Evolutionary conservation across 371 early-diverging fungal genomes (phyloP), one percentile per base, ranked within the genome.

Genomic region (Globomyces sp.): DNA sequence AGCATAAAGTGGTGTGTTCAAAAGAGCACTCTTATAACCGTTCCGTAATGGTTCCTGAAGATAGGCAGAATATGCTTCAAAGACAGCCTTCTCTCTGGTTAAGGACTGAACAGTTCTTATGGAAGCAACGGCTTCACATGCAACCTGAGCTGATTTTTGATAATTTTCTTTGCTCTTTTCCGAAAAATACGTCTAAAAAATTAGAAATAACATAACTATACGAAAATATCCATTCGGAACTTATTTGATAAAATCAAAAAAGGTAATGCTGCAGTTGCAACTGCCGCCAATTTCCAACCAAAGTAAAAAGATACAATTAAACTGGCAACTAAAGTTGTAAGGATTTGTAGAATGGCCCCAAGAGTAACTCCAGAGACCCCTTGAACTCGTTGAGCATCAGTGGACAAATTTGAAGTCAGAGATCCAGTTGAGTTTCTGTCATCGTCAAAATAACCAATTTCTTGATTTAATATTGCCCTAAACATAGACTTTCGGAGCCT

Each of bases 381-480:
- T 48, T 70, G 84, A 37, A 94, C 84, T 58, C 89, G 72, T 52
- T 88, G 84, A 10, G 95, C 91, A 73, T 94, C 95, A 48, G 87
- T 85, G 11, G 94, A 87, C 47, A 96, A 83, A 48, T 89, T 86
- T 9, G 93, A 79, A 0, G 92, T 87, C 48, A 96, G 77, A 34
- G 89, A 90, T 64, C 97, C 96, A 24, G 89, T 87, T 45, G 81
- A 85, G 77, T 96, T 87, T 53, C 86, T 85, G 43, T 88, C 88
- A 39, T 85, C 80, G 75, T 96, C 97, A 75, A 90, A 96, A 75
- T 83, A 96, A 4, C 81, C 89, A 65, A 94, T 86, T 68, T 95
- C 93, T 80, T 95, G 96, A 2, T 80, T 68, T 66, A 92, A 64
- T 60, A 90, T 75, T 5, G 86, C 76, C 4, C 71, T 57, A 76